A percentile compares a stretch with the other conserved stretches of the same genome.
Conservation (phyloP, 306 rosid genomes). For the Citrullus mucosospermus region DNA sequence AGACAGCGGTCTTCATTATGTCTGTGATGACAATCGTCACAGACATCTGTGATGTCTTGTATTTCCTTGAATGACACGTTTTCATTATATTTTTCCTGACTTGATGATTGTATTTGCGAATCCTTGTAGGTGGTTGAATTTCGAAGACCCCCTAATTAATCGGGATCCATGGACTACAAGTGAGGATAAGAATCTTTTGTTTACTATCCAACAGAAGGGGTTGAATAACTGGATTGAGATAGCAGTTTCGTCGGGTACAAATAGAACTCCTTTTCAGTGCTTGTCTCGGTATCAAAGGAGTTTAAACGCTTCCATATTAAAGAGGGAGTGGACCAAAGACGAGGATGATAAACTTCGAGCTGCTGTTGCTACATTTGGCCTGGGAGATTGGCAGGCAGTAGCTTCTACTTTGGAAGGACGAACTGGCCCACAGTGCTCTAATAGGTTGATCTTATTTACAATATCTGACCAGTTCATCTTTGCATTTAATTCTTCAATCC, state of each 20-base stretch:
- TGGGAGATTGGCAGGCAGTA: conserved; percentile 66
- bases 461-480: not conserved
- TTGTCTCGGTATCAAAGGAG: conserved; percentile 88
- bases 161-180: conserved; percentile 42
- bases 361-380: conserved; percentile 58
- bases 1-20: conserved; percentile 34
- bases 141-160: conserved; percentile 85
- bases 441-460: conserved; percentile 50
- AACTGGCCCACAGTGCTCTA: conserved; percentile 90
- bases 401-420: conserved; percentile 81
- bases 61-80: not conserved
- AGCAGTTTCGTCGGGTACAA: conserved; percentile 51
- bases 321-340: conserved; percentile 86
- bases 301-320: conserved; percentile 67
- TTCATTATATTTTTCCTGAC: not conserved
- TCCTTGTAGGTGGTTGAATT: conserved; percentile 75
- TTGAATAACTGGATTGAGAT: conserved; percentile 66
- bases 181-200: conserved; percentile 69
- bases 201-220: conserved; percentile 45
- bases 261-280: conserved; percentile 90
- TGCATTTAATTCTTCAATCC: not conserved
- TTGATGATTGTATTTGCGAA: conserved; percentile 8
- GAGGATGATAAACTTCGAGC: conserved; percentile 69
- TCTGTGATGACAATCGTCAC: conserved; percentile 60
- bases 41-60: conserved; percentile 18